These are phyloP conservation scores for Arbutus unedo DNA, from an alignment of 148 eudicot species.

Conservation along the genomic window DNA sequence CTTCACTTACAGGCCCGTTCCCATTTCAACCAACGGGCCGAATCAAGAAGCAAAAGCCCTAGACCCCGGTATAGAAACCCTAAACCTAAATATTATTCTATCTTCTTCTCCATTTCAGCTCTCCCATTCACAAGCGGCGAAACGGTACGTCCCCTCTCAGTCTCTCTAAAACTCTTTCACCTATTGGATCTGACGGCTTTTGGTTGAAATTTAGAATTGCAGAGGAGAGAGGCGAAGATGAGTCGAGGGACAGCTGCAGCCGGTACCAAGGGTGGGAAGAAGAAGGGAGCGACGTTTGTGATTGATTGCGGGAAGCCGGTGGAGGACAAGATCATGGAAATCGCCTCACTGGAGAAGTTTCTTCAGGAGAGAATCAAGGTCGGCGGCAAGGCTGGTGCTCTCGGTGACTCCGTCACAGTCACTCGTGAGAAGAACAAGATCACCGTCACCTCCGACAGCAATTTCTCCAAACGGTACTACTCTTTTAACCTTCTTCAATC, in stretches of 20 bases:
- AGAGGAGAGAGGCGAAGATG: conserved; percentile 28
- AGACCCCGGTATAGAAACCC: not conserved
- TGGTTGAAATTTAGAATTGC: not conserved
- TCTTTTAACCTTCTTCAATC: not conserved
- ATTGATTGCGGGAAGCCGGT: conserved; percentile 50
- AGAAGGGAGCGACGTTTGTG: conserved; percentile 41
- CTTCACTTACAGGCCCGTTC: not conserved
- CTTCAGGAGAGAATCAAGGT: conserved; percentile 47
- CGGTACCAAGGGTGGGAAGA: conserved; percentile 43
- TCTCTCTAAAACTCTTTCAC: not conserved
- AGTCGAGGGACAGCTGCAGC: conserved; percentile 35
- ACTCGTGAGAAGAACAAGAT: conserved; percentile 45
- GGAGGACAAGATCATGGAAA: conserved; percentile 51
- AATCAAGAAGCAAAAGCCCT: not conserved
- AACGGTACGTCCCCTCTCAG: not conserved
- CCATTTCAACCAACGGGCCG: not conserved
- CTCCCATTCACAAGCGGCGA: not conserved
- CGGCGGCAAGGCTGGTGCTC: conserved; percentile 49
- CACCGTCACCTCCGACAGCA: conserved; percentile 35
- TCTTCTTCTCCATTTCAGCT: not conserved
- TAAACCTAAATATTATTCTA: not conserved
- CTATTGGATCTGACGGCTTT: conserved; percentile 5
- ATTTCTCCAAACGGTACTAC: conserved; percentile 40
- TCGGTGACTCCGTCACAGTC: conserved; percentile 39
- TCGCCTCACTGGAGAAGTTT: conserved; percentile 44